Conservation (phyloP, 345 rosid species). For the Melaleuca quinquenervia region DNA sequence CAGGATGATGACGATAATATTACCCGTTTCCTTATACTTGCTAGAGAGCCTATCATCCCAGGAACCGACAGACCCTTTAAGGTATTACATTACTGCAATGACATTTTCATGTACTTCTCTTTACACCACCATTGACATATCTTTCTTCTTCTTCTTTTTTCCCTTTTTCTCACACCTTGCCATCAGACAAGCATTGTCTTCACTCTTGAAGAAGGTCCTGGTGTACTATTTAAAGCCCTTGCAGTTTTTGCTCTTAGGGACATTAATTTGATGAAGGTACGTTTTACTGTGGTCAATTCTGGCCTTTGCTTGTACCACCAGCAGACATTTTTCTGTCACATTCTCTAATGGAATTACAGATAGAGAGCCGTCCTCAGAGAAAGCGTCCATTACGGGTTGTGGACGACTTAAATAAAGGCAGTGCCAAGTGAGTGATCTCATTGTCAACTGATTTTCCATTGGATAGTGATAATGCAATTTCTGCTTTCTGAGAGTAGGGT, state of each 20-base stretch:
- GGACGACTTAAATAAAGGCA: conserved; percentile 74
- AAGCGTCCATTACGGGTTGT: conserved; percentile 65
- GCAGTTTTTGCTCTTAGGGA: conserved; percentile 81
- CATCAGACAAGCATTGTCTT: conserved; percentile 93
- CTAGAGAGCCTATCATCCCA: conserved; percentile 85
- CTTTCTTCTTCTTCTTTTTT: neutral
- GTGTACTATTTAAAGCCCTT: conserved; percentile 77
- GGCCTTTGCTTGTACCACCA: neutral
- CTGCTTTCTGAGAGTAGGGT: neutral
- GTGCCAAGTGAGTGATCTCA: conserved; percentile 47
- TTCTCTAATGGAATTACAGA: conserved; percentile 29
- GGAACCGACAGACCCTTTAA: conserved; percentile 55
- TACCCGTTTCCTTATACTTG: conserved; percentile 84
- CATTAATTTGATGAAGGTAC: conserved; percentile 79
- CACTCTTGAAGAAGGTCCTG: conserved; percentile 94
- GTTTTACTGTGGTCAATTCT: neutral
- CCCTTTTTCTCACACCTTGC: neutral
- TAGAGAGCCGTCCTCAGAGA: conserved; percentile 86
- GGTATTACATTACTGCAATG: conserved; percentile 21
- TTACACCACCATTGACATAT: neutral
- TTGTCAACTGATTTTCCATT: neutral
- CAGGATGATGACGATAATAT: conserved; percentile 73
- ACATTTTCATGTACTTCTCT: neutral
- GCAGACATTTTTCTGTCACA: neutral
- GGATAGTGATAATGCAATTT: neutral